Base-by-base conservation (phyloP, 768 basidiomycete genomes). In the Termitomyces sp. region DNA sequence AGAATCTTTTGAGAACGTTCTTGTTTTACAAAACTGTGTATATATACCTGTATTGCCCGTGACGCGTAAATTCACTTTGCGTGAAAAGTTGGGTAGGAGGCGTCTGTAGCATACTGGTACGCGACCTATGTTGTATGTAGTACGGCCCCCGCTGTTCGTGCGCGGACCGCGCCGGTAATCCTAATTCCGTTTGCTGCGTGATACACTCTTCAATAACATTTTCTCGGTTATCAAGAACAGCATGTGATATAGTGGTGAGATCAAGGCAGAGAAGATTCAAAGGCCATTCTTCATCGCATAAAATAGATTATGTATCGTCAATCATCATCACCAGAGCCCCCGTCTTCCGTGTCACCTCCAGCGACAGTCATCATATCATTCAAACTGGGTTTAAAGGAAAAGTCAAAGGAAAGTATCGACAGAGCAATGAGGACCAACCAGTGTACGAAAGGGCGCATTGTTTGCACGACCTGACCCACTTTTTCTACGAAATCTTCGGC, bases 381-480 rank as follows among this genome's bases (percentile, higher is more conserved):
- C 53, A 90, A 63, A 61, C 88, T 89, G 56, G 10, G 0, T 20
- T 18, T 1, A 23, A n/a, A 57, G 29, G 18, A 32, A 22, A 16
- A 7, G 23, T 32, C 13, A 36, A 39, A 9, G n/a, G 13, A 32
- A 38, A n/a, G 38, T 53, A 56, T 59, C 40, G 36, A 50, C 52
- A 25, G 11, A 18, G 12, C 31, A 18, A 25, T 43, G 38, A 35
- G 7, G 1, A 67, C 81, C 58, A 56, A 88, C 90, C 85, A 86
- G 63, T 90, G 89, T 2, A 94, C 88, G 53, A 97, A 85, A 0
- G 93, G 94, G 48, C 74, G 74, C 63, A 87, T 74, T 1, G 89
- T 74, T 22, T 61, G 68, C 5, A 78, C 81, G 9, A 88, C 74
- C 1, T 77, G 65, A 23, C 76, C 74, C 5, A 96, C 65, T 23